These are phyloP conservation scores for Trypanosoma mega DNA, from an alignment of 208 protist species.

Conservation along the genomic window DNA sequence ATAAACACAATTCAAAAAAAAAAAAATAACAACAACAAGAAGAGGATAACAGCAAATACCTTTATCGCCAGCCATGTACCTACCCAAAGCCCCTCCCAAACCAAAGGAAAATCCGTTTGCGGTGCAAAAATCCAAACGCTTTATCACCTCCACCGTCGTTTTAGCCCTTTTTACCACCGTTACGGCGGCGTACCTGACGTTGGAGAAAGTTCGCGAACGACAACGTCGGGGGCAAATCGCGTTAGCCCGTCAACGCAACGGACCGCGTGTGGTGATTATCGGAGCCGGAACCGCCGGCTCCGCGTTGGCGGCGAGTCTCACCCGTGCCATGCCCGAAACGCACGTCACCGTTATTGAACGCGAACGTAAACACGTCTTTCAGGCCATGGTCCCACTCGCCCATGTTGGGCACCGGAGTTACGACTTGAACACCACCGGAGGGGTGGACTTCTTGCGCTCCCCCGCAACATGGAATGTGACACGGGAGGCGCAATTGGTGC, in stretches of 20 bases:
- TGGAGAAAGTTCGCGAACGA: slow-evolving; percentile 45
- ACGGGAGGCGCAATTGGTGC: slow-evolving; percentile 65
- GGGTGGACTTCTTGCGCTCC: slow-evolving; percentile 63
- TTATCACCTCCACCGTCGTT: slow-evolving; percentile 33
- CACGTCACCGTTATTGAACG: slow-evolving; percentile 82
- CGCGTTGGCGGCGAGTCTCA: slow-evolving; percentile 58
- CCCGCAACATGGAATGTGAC: slow-evolving; percentile 80
- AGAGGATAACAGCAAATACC: too few species aligned
- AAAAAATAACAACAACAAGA: too few species aligned
- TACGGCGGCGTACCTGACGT: slow-evolving; percentile 30
- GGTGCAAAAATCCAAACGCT: slow-evolving; percentile 49
- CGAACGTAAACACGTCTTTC: slow-evolving; percentile 60
- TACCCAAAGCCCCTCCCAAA: slow-evolving; percentile 42
- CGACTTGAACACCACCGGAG: slow-evolving; percentile 75
- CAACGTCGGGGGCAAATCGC: slow-evolving; percentile 33
- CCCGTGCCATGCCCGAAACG: slow-evolving; percentile 41
- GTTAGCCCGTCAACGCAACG: slow-evolving; percentile 24
- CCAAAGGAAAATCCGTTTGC: slow-evolving; percentile 46
- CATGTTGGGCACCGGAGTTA: slow-evolving; percentile 88
- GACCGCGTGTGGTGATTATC: slow-evolving; percentile 71
- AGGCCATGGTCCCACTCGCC: slow-evolving; percentile 59
- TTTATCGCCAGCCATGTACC: too few species aligned
- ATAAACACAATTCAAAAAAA: slow-evolving; percentile 5
- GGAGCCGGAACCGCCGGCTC: slow-evolving; percentile 66
- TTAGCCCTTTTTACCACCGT: slow-evolving; percentile 35